Conservation (phyloP, 1,139 yeast species). For the Magnusiomyces fungicola region DNA sequence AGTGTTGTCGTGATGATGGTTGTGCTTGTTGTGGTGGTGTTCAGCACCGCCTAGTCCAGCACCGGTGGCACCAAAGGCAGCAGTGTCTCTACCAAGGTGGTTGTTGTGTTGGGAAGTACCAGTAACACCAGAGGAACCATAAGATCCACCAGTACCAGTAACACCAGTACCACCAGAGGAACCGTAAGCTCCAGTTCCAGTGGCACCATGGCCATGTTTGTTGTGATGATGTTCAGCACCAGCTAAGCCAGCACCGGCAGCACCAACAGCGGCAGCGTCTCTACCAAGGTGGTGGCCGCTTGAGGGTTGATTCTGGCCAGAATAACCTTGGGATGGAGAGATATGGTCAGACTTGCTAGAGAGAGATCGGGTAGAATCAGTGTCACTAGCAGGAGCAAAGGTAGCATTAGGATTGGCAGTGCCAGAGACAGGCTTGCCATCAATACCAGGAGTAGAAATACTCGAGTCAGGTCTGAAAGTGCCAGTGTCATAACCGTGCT, state of each 20-base stretch:
- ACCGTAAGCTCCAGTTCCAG: background rate
- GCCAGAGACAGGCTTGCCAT: background rate
- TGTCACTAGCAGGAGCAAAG: background rate
- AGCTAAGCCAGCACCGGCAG: background rate
- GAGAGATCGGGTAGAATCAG: background rate
- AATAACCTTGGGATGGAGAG: background rate
- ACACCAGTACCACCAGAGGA: background rate
- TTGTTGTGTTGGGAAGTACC: background rate
- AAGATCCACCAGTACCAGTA: background rate
- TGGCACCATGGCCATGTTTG: background rate
- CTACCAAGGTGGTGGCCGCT: no score
- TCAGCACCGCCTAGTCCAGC: background rate
- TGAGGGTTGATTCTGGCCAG: background rate
- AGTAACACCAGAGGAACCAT: background rate
- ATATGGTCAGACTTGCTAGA: background rate
- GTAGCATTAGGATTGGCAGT: background rate
- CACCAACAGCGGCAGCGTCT: background rate
- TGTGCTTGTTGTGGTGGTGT: background rate
- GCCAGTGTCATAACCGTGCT: conserved; percentile 2
- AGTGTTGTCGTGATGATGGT: background rate
- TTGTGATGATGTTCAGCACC: background rate
- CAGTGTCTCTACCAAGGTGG: no score
- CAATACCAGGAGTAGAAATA: background rate
- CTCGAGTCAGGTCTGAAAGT: background rate
- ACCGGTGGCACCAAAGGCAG: background rate